These are phyloP conservation scores for Clonostachys chloroleuca DNA, from an alignment of 2,329 filamentous ascomycete genomes.

Conservation along the genomic window DNA sequence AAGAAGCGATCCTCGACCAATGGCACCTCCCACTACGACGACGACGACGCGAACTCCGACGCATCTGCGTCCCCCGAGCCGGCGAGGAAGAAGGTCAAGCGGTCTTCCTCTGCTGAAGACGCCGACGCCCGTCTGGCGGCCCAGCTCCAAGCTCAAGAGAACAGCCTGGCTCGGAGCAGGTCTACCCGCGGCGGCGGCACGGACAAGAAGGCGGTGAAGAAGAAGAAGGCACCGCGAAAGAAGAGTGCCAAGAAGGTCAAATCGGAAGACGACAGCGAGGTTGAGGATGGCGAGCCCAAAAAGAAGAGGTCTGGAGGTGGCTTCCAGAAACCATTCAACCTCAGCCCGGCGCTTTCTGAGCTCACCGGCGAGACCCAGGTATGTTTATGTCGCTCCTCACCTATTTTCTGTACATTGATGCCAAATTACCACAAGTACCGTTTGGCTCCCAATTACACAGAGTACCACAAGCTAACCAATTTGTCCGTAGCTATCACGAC, in stretches of 20 bases:
- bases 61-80: conserved; percentile 40
- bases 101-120: conserved; percentile 56
- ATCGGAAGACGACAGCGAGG: conserved; percentile 75
- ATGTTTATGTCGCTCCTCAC: conserved; percentile 16
- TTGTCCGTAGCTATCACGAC: conserved; percentile 71
- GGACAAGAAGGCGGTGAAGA: conserved; percentile 53
- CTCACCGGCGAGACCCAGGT: conserved; percentile 67
- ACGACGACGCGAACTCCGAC: conserved; percentile 38
- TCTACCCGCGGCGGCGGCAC: conserved; percentile 74
- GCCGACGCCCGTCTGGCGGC: conserved; percentile 86
- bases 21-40: conserved; percentile 16
- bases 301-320: conserved; percentile 86
- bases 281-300: conserved; percentile 56
- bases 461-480: neutral
- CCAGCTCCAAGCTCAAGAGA: conserved; percentile 88
- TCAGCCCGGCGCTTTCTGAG: conserved; percentile 65
- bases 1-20: conserved; percentile 27
- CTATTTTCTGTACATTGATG: neutral
- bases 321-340: conserved; percentile 82
- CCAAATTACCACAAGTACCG: neutral
- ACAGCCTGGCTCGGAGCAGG: conserved; percentile 60
- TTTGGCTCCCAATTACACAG: neutral
- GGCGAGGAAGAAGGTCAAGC: conserved; percentile 64
- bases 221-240: conserved; percentile 64
- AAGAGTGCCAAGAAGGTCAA: conserved; percentile 74